Evolutionary conservation across 2,329 filamentous ascomycete species (phyloP), one percentile per base, ranked within the genome.

Genomic region (Pseudogymnoascus sp.): DNA sequence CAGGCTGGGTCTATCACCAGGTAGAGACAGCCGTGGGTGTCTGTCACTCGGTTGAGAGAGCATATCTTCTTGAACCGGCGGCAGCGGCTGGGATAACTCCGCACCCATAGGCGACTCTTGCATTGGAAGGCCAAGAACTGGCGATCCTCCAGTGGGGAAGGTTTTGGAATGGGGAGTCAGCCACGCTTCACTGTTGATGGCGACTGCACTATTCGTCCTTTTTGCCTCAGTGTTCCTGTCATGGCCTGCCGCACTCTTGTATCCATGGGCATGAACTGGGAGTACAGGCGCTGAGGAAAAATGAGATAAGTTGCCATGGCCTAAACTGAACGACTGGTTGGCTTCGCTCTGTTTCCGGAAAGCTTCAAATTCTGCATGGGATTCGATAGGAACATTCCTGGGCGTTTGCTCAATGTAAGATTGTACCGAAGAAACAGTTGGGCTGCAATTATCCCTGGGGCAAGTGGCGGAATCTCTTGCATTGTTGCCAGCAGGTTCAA

Each of bases 301-400:
- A 61, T 80, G 75, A 1, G 76, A 74, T 71, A 61, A 75, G 72
- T 68, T 69, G 21, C 70, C 69, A 66, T 71, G 69, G 19, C 68
- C 64, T 7, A 86, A 71, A 33, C 71, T 77, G 65, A 82, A 82
- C 37, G 73, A 73, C 52, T 72, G 76, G 65, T 85, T 85, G 34
- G 81, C 77, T 67, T 92, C 88, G n/a, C 83, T 81, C 68, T 90
- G 86, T 64, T 80, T 83, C 66, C 79, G 80, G 70, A 95, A 92
- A 2, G 87, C 86, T 70, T 92, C 89, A 64, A 88, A 92, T n/a
- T 91, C 86, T 5, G 88, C 82, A 67, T 92, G 91, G 33, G 86
- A 83, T 67, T 92, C 88, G 57, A 90, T 75, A 0, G 89, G 81
- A 5, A 90, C 75, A 64, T 85, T 80, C 63, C 84, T 84, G 2